Evolutionary conservation across 1,284 basidiomycete genomes (phyloP), one percentile per base, ranked within the genome.

Genomic region (Cryptococcus wingfieldii): DNA sequence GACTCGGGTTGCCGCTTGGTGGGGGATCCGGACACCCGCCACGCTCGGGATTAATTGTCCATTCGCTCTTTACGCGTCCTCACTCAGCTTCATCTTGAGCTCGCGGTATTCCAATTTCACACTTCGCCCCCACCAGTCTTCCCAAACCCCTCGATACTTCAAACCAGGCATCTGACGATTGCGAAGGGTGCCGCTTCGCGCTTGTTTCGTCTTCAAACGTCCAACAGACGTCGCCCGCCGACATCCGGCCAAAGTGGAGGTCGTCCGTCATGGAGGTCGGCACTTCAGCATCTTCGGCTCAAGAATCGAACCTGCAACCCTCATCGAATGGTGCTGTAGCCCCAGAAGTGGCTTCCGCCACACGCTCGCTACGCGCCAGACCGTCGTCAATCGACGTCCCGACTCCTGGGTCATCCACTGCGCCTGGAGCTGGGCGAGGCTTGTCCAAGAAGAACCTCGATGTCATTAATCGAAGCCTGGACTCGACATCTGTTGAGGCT

Each of bases 181-280:
- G 6, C 31, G 10, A 34, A 7, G 31, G 31, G 31, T 10, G 31
- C 31, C 2, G 7, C 6, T 34, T 10, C 31, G 1, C 31, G 31
- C 31, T 34, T 34, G 5, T 1, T 34, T 34, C 31, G 31, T 10
- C 31, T 34, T 10, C 10, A 25, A 12, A 14, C 45, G 45, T 46
- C 16, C 18, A 16, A 16, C 5, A 23, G 16, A 46, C 37, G 16
- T 23, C 23, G 23, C 23, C 23, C 23, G 23, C 23, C n/a, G 13
- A 14, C 38, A 41, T 43, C 28, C 28, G 14, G 14, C 16, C 18
- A 54, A 59, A 59, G 67, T 68, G 67, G 67, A 68, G 67, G 67
- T 68, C 3, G 63, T 67, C 65, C 67, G 64, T 38, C 51, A 63
- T 65, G 63, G 47, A 55, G 27, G 31, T 44, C 34, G 45, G 61